Evolutionary conservation across 305 asterid genomes (phyloP), one percentile per base, ranked within the genome.

Genomic region (Rubia peregrina): DNA sequence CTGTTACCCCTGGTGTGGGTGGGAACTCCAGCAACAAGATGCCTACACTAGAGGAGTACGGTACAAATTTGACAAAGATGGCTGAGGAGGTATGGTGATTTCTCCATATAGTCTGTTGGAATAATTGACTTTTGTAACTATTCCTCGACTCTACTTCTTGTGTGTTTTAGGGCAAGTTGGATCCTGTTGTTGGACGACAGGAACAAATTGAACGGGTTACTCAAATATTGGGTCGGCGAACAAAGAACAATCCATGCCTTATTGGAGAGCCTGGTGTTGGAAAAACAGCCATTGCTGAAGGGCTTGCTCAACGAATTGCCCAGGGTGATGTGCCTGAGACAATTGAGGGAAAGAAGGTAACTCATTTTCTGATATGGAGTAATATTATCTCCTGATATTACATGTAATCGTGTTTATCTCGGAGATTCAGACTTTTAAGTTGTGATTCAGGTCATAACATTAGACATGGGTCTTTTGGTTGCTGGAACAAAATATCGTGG

Each of bases 231-330:
- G 98, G 98, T 19, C 86, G 97, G 67, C 89, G 98, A 21, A 90
- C 98, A 22, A 93, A 93, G 79, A 93, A 93, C 71, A 93, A 93
- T 77, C 97, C 98, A 21, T 93, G 98, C 79, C 97, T 93, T 79
- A 88, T 93, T 75, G 98, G 98, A 81, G 98, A 93, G 80, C 98
- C 98, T 70, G 98, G 98, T 76, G 98, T 93, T 46, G 98, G 98
- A 67, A 93, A 93, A 87, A 93, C 98, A 75, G 97, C 98, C 67
- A 89, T 93, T 77, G 98, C 98, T 14, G 98, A 93, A 79, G 97
- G 98, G 19, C 89, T 93, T 65, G 98, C 98, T 67, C 98, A 93
- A 80, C 85, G 98, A 83, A 93, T 93, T 79, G 91, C 96, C 61
- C 87, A 26, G 65, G 97, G 98, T n/a, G 97, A 89, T 85, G 98